Percentiles rank a stretch among this genome's conserved stretches.
These are phyloP conservation scores for Colletotrichum sp. DNA, from an alignment of 2,329 filamentous ascomycete species.

Conservation along the genomic window DNA sequence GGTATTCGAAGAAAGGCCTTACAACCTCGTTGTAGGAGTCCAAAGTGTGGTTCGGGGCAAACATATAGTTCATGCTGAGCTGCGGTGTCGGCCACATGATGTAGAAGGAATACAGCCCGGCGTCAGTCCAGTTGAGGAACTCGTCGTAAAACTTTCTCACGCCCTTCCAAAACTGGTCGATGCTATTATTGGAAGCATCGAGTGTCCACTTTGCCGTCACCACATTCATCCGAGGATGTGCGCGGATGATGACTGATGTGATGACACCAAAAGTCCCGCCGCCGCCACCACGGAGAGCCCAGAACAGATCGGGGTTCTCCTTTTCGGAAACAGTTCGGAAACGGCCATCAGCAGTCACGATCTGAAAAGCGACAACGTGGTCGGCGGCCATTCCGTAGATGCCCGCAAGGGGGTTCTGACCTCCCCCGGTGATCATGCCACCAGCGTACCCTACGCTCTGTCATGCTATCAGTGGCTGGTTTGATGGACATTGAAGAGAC, in stretches of 20 bases:
- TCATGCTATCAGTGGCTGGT: not conserved
- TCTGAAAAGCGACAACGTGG: slow-evolving; percentile 59
- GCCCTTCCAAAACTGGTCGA: not conserved
- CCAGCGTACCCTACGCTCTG: slow-evolving; percentile 60
- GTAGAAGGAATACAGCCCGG: not conserved
- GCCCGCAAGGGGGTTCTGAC: slow-evolving; percentile 58
- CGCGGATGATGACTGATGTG: not conserved
- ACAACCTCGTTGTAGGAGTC: not conserved
- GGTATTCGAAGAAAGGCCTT: not conserved
- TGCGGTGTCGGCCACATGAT: not conserved
- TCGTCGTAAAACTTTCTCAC: not conserved
- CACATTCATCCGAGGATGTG: not conserved
- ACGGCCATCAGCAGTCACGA: slow-evolving; percentile 54
- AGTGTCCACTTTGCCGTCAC: not conserved
- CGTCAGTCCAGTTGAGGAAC: not conserved
- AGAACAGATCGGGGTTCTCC: slow-evolving; percentile 54
- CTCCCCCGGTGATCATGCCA: slow-evolving; percentile 65
- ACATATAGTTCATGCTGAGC: not conserved
- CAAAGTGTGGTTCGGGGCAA: not conserved
- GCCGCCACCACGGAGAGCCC: slow-evolving; percentile 58
- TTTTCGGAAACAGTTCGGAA: slow-evolving; percentile 49
- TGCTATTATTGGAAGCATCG: not conserved
- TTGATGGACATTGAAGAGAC: not conserved
- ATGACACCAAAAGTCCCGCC: slow-evolving; percentile 64
- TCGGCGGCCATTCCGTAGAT: slow-evolving; percentile 63